phyloP scores from a whole-genome alignment of 148 eudicot species.

The Mesembryanthemum crystallinum region DNA sequence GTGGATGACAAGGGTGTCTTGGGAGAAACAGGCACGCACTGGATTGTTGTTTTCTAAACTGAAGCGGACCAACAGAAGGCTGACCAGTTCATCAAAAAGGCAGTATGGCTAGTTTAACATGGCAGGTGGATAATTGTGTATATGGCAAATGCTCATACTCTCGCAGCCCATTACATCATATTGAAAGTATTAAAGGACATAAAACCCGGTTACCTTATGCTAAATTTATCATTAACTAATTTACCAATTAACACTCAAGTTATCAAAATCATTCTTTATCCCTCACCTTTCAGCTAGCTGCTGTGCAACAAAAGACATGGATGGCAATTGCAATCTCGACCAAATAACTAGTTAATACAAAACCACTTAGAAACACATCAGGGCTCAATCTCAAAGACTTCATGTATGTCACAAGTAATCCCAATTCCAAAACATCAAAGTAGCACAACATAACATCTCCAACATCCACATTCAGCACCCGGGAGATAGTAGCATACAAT shows the following conservation, averaged over 20 bases:
- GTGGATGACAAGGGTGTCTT: background rate
- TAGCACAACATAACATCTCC: no score
- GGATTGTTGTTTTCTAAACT: background rate
- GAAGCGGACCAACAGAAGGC: background rate
- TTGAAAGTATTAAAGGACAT: background rate
- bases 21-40: background rate
- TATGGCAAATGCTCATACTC: background rate
- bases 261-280: background rate
- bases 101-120: background rate
- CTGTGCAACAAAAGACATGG: background rate
- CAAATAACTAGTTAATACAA: background rate
- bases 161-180: background rate
- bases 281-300: background rate
- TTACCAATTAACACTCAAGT: background rate
- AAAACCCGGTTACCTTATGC: background rate
- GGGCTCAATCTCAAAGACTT: background rate
- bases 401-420: background rate
- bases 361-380: background rate
- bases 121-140: background rate
- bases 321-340: background rate
- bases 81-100: background rate
- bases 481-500: no score
- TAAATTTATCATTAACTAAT: background rate
- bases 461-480: no score
- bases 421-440: background rate